Conservation (phyloP, 1,139 yeast species). For the Protomyces inouyei region DNA sequence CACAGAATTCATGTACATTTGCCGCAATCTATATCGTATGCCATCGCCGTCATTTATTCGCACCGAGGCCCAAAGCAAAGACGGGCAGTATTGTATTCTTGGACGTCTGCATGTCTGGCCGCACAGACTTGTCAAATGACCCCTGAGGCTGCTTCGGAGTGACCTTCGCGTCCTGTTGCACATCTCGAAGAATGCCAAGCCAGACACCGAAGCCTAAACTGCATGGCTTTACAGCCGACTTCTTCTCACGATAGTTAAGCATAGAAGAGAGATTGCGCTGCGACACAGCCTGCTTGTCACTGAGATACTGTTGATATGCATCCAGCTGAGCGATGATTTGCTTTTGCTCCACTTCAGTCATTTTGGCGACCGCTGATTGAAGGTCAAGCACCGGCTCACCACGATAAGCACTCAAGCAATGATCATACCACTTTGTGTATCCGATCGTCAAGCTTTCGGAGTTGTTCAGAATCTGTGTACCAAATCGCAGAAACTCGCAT, state of each 20-base stretch:
- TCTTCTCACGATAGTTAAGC: neutral
- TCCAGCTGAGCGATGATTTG: constrained; percentile 1
- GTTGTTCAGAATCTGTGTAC: constrained; percentile 14
- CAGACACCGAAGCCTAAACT: constrained; percentile 16
- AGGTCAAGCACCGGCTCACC: constrained; percentile 19
- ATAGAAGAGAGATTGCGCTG: neutral
- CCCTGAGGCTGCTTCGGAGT: constrained; percentile 21
- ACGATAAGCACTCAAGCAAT: constrained; percentile 23
- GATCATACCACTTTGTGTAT: constrained; percentile 27
- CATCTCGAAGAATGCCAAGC: constrained; percentile 17
- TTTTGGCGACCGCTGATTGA: neutral
- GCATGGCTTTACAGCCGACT: neutral
- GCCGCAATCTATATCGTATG: too few species aligned
- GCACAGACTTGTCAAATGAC: constrained; percentile 1
- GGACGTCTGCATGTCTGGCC: constrained; percentile 17
- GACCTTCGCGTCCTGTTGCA: constrained; percentile 16
- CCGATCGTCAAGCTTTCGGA: constrained; percentile 18
- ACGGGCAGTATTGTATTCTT: constrained; percentile 2
- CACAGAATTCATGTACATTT: too few species aligned
- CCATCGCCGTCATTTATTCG: too few species aligned
- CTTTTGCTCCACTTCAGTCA: constrained; percentile 1
- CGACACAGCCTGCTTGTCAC: neutral
- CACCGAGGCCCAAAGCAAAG: constrained; percentile 1
- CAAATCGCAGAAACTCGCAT: constrained; percentile 19
- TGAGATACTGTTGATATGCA: constrained; percentile 4